Base-by-base conservation (phyloP, 441 rosid species). In the Dalechampia spathulata region DNA sequence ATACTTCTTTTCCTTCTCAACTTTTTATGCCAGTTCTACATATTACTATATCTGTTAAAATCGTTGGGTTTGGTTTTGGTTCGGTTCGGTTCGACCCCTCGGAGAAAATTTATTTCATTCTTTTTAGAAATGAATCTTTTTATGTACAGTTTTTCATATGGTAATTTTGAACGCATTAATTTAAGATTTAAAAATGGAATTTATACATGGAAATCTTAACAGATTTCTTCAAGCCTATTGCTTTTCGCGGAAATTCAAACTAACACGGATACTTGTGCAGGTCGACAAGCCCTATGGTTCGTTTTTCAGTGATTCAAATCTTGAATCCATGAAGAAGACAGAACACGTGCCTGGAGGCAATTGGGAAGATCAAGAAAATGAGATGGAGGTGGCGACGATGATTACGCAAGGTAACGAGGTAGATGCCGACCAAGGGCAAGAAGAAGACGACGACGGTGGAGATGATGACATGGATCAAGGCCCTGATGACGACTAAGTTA, bases 211-310 rank as follows among this genome's bases (percentile, higher is more conserved):
- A n/a, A 34, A 25, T 53, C 15, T 14, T 10, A n/a, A 21, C 21
- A 25, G 26, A n/a, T 53, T 36, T 36, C 52, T 16, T 15, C 13
- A 12, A 15, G 5, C 12, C 6, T 39, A 50, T n/a, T 7, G 22
- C 42, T 51, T 51, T 2, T 20, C 34, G 28, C 5, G 10, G 39
- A 5, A 1, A 20, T 60, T 50, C 48, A 42, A 54, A 30, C 34
- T 30, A 59, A 43, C 55, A 59, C 57, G 57, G 15, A 25, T 53
- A 17, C 42, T 45, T 40, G 60, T 55, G 67, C 75, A 91, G 98
- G 96, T 88, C 4, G 69, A 83, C 17, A 92, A 89, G 80, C 95
- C 99, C 2, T 73, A 80, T 51, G 43, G 60, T 44, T 63, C 79
- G 4, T 83, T 81, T 76, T 85, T 89, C 64, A 75, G 65, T 21